Conservation (phyloP, 1,284 basidiomycete genomes). For the Grifola frondosa region DNA sequence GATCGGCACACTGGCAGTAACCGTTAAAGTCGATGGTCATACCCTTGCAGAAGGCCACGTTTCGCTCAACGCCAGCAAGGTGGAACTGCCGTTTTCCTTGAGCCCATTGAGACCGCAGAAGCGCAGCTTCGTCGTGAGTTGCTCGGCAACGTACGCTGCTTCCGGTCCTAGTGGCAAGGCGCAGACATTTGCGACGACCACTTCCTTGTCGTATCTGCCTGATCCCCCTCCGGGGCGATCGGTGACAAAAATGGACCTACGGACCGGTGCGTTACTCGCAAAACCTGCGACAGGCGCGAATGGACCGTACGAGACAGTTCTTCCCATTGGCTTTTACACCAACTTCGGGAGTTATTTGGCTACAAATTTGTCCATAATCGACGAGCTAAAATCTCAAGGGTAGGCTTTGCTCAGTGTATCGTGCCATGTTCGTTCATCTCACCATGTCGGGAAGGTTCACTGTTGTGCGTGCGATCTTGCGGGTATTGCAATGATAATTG, state of each 20-base stretch:
- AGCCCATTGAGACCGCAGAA: constrained; percentile 41
- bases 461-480: constrained; percentile 19
- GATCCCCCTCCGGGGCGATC: constrained; percentile 42
- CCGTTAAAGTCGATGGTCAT: constrained; percentile 41
- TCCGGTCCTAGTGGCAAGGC: constrained; percentile 5
- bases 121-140: constrained; percentile 51
- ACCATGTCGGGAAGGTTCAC: constrained; percentile 22
- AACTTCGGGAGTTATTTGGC: constrained; percentile 60
- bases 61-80: constrained; percentile 52
- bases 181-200: constrained; percentile 49
- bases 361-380: constrained; percentile 52
- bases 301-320: constrained; percentile 55
- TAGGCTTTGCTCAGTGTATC: constrained; percentile 32
- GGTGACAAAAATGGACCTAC: constrained; percentile 69
- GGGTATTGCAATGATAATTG: constrained; percentile 32
- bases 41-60: constrained; percentile 44
- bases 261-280: constrained; percentile 67
- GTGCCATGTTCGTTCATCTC: background rate
- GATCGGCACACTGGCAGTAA: constrained; percentile 35
- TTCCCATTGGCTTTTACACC: constrained; percentile 77
- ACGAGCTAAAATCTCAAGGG: constrained; percentile 63
- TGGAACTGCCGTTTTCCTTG: constrained; percentile 52
- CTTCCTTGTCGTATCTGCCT: constrained; percentile 57
- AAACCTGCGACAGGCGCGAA: constrained; percentile 48
- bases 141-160: constrained; percentile 39